Evolutionary conservation across 179 eudicot species (phyloP).

Genomic region (Beta corolliflora): DNA sequence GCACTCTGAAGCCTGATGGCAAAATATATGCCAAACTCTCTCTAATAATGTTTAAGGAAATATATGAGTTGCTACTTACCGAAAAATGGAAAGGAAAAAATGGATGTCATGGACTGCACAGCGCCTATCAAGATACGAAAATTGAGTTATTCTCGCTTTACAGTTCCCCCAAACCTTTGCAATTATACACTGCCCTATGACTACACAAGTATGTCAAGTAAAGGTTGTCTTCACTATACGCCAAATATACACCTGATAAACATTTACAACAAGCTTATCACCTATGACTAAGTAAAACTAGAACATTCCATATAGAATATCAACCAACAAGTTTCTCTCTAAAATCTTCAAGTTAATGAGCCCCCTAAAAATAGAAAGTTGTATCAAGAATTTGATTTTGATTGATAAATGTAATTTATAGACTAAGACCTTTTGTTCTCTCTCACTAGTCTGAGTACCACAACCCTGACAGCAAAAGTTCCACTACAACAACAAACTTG

Average conservation of each 20-base stretch:
- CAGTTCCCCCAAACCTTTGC: neutral
- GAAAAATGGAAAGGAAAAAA: neutral
- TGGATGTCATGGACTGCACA: neutral
- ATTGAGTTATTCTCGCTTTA: neutral
- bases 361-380: neutral
- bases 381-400: neutral
- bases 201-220: neutral
- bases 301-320: neutral
- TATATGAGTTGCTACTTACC: neutral
- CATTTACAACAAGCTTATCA: constrained; percentile 5
- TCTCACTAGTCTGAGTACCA: neutral
- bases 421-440: neutral
- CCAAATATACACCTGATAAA: constrained; percentile 7
- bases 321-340: neutral
- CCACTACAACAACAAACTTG: neutral
- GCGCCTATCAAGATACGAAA: neutral
- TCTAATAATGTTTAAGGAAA: neutral
- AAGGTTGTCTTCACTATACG: constrained; percentile 1
- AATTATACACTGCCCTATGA: neutral
- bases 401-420: neutral
- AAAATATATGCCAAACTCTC: neutral
- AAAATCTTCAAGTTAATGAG: constrained; percentile 1
- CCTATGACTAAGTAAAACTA: neutral
- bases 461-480: neutral
- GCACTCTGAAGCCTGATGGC: neutral